Conservation (phyloP, 2,329 filamentous ascomycete genomes). For the Xylaria sp. region DNA sequence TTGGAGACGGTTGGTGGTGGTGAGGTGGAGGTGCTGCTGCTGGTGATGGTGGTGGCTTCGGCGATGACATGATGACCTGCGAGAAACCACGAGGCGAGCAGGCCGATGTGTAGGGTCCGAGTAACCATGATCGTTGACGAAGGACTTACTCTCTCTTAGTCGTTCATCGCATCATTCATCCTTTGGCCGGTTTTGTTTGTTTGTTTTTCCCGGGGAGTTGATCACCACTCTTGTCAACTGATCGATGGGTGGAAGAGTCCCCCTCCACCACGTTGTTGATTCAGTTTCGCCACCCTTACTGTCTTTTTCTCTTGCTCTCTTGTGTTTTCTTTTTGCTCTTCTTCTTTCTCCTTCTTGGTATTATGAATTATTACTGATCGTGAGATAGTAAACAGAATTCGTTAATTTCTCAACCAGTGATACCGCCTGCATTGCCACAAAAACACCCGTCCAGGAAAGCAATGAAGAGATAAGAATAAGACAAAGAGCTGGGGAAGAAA, state of each 20-base stretch:
- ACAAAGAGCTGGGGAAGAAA: too few species aligned
- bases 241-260: not conserved
- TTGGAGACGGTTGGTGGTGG: not conserved
- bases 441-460: too few species aligned
- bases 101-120: not conserved
- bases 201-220: not conserved
- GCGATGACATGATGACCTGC: conserved; percentile 1
- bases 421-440: too few species aligned
- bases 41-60: not conserved
- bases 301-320: too few species aligned
- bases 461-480: too few species aligned
- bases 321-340: too few species aligned
- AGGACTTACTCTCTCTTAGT: conserved; percentile 1
- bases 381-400: too few species aligned
- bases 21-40: not conserved
- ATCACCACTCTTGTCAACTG: not conserved
- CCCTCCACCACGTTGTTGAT: not conserved
- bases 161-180: conserved; percentile 13
- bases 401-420: too few species aligned
- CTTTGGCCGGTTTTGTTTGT: not conserved
- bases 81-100: conserved; percentile 14
- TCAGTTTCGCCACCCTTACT: not conserved
- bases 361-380: too few species aligned
- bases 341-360: too few species aligned
- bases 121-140: conserved; percentile 14